Base-by-base conservation (phyloP, 2,329 filamentous ascomycete genomes). In the Pseudogymnoascus pannorum region DNA sequence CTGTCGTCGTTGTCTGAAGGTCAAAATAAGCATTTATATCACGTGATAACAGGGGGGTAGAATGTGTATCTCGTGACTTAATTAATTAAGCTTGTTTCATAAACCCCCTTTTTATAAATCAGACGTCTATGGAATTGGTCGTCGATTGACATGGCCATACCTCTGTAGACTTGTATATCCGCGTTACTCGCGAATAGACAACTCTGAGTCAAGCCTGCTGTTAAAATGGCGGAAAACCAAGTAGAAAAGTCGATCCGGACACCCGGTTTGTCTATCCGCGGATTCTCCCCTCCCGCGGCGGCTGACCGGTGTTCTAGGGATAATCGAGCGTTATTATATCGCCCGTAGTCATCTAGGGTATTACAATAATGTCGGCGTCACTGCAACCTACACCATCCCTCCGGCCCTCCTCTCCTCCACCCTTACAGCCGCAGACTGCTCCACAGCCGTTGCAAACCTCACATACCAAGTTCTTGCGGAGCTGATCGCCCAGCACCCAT, bases 271-370 rank as follows among this genome's bases (percentile, higher is more conserved):
- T 51, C 42, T 5, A n/a, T 9, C 12, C 22, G 20, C 42, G 20
- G 14, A 16, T 26, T 26, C 22, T 29, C 22, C 14, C 14, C 42
- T 51, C 14, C 14, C 22, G 7, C 42, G 14, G 14, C 22, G 24
- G 9, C 22, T 51, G 42, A 51, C 42, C 3, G 14, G 14, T 16
- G 9, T 26, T 51, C 14, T 26, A 59, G 58, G 58, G 8, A 59
- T 42, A 42, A 38, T 60, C 4, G 58, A 60, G 42, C 36, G 58
- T 14, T 60, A 29, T 44, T 60, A 60, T 18, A 60, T 60, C 20
- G 36, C 58, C 14, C 58, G 58, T 42, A 60, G 42, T 18, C 22
- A 44, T 29, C 18, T 60, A 24, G 42, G 42, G 7, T 60, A 42
- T 29, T 60, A 42, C 36, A 60, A 60, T 7, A 42, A 29, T 16